Percentiles rank a stretch among this genome's conserved stretches.
These are phyloP conservation scores for Dendrostoma leiphaemia DNA, from an alignment of 2,329 filamentous ascomycete species.

Conservation along the genomic window DNA sequence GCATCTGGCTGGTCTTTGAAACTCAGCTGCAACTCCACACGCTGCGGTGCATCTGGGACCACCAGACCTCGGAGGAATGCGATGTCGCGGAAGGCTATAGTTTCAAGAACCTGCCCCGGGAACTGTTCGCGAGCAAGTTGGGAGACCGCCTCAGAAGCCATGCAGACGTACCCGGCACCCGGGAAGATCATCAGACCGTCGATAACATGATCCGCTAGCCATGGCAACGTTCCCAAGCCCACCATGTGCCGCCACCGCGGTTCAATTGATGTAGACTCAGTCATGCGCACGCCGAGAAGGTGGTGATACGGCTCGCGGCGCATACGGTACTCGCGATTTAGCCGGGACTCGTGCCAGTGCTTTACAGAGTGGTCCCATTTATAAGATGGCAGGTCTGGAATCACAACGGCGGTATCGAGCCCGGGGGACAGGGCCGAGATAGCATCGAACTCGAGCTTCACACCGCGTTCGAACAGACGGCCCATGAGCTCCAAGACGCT, in stretches of 20 bases:
- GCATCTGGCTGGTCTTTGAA: background rate
- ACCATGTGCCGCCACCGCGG: constrained; percentile 19
- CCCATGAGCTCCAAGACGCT: constrained; percentile 39
- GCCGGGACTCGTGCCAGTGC: constrained; percentile 37
- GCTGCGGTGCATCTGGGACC: constrained; percentile 1
- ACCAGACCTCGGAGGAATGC: background rate
- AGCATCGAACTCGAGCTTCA: constrained; percentile 11
- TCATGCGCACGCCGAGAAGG: constrained; percentile 33
- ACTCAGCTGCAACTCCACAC: constrained; percentile 1
- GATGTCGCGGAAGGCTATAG: background rate
- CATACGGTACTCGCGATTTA: constrained; percentile 32
- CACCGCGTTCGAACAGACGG: constrained; percentile 23
- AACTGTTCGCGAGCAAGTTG: constrained; percentile 12
- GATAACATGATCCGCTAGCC: constrained; percentile 28
- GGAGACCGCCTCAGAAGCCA: constrained; percentile 20
- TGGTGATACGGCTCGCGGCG: constrained; percentile 36
- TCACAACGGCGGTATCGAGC: constrained; percentile 25
- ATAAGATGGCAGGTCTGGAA: constrained; percentile 39
- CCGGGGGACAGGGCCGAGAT: constrained; percentile 29
- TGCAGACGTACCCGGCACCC: constrained; percentile 16
- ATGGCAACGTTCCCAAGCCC: constrained; percentile 28
- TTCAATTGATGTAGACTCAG: constrained; percentile 25
- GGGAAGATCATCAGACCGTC: constrained; percentile 23
- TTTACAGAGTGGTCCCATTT: constrained; percentile 43
- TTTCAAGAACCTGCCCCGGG: background rate